Evolutionary conservation across 495 filamentous ascomycete species (phyloP), one percentile per base, ranked within the genome.

Genomic region (Bacidia rubella): DNA sequence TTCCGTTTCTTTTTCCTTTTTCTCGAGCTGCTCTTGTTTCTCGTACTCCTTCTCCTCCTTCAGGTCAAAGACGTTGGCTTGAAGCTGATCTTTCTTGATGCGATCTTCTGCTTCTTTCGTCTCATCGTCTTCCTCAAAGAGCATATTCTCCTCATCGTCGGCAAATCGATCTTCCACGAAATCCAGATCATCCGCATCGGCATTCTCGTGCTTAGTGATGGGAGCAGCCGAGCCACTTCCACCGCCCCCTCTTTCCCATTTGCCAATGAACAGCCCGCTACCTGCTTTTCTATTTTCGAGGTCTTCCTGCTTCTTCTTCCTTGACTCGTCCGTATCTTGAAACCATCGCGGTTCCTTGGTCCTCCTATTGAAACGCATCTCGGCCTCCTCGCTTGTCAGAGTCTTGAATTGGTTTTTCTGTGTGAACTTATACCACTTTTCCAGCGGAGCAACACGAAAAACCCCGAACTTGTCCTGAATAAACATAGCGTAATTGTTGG

Each of bases 401-500:
- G 77, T 75, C 65, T 88, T 86, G 66, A 93, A 90, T 47, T 84
- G 79, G 43, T 81, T 84, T 64, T 90, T 94, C 51, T 81, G 75
- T 20, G 70, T 84, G 60, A 98, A 96, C 49, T 83, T 85, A 69
- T 98, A 98, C 83, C 84, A 96, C 60, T 94, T 92, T 59, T 97
- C 88, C 10, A 94, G 66, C 0, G 93, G 93, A 20, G 92, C 73
- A 83, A 97, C 86, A 32, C 81, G 80, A 70, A 94, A 94, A 35
- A 75, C 76, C 0, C 64, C 69, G 35, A 54, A 53, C 0, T 68
- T 69, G 22, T 84, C 81, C 19, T 85, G 74, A 12, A 85, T 73
- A 52, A 98, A 79, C 22, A 89, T 80, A 5, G 85, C 82, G 60
- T 83, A 78, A 0, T 76, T 78, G 42, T 90, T 81, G 0, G 88